phyloP scores from a whole-genome alignment of 345 rosid genomes.

The Pseudoturritis turrita region DNA sequence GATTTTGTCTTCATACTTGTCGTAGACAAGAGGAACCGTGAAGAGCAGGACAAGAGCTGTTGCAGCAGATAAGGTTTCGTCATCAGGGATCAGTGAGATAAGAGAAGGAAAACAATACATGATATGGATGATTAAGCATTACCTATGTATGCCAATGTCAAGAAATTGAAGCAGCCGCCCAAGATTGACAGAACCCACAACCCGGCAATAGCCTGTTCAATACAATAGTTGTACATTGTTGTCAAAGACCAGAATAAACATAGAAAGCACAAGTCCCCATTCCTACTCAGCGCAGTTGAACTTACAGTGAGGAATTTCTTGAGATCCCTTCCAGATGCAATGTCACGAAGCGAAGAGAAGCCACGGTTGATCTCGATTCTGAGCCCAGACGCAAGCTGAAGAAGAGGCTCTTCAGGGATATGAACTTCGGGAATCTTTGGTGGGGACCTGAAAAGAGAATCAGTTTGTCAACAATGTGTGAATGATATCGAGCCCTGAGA shows the following conservation, averaged over 20 bases:
- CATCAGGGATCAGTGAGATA: background rate
- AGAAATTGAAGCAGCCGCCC: conserved; percentile 67
- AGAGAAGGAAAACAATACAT: background rate
- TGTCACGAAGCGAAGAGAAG: conserved; percentile 58
- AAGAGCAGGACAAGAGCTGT: conserved; percentile 64
- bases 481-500: conserved; percentile 29
- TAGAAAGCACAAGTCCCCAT: background rate
- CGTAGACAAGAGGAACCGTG: conserved; percentile 71
- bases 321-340: conserved; percentile 93
- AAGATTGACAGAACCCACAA: conserved; percentile 66
- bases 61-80: background rate
- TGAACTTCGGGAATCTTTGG: conserved; percentile 74
- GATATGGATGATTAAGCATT: background rate
- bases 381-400: conserved; percentile 65
- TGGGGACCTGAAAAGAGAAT: conserved; percentile 42
- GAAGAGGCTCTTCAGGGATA: conserved; percentile 75
- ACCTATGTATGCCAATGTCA: conserved; percentile 80
- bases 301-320: conserved; percentile 89
- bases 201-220: conserved; percentile 61
- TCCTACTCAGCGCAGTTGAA: background rate
- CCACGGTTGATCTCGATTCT: conserved; percentile 69
- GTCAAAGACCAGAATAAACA: background rate
- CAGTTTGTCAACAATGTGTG: conserved; percentile 36
- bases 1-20: conserved; percentile 81
- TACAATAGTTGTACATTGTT: background rate